Evolutionary conservation across 2,329 filamentous ascomycete genomes (phyloP), one percentile per base, ranked within the genome.

Genomic region (Aspergillus proliferans): DNA sequence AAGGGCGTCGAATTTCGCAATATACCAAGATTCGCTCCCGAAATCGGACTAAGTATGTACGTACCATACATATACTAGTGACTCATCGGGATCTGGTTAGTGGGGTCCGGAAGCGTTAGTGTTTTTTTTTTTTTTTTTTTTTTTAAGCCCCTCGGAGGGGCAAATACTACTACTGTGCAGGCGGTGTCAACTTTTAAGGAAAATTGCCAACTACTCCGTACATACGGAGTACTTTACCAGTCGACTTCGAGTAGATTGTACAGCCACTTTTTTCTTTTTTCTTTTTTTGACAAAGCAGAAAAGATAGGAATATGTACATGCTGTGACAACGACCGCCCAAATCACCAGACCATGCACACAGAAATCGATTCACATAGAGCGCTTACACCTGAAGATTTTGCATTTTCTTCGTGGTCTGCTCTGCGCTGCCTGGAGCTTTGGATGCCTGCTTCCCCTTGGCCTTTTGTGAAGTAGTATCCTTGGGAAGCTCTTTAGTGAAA

Each of bases 401-500:
- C 56, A 75, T 62, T 54, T 70, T 70, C 50, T 72, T 67, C 8
- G 68, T 58, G 7, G 69, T 63, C 42, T 65, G 68, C 21, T 66
- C 63, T 10, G 67, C 52, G 30, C 58, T 58, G 30, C 55, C 56
- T 14, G 52, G 58, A 42, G 59, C 51, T 42, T 62, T 69, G 7
- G 51, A 47, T 28, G 59, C 59, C 36, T 58, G 56, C 58, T 73
- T 73, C 21, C 57, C 56, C 61, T 78, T 79, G 26, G 69, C 66
- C 69, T 83, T 84, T 56, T 76, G 71, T 38, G 80, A 83, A 36
- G 82, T 85, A 9, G 79, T 77, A 58, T 90, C 84, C 71, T 92
- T 91, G 9, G 87, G 84, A 34, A 92, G 76, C 58, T 95, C 92
- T 74, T 90, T 93, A 47, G 84, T 82, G 66, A 87, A 98, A 1